Evolutionary conservation across 768 basidiomycete species (phyloP).

Genomic region (Lactarius tabidus): DNA sequence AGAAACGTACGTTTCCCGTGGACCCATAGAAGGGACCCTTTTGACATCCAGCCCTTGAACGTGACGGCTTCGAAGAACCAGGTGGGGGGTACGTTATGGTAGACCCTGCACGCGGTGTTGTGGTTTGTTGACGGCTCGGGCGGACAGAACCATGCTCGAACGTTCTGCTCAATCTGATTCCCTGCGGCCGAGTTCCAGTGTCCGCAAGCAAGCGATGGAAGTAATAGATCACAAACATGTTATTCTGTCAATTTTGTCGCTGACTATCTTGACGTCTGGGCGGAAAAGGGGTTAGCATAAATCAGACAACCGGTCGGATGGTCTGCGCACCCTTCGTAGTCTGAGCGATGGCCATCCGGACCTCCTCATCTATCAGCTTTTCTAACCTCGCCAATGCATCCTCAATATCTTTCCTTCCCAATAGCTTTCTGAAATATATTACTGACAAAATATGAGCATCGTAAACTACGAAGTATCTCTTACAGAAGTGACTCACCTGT

Average conservation of each 20-base stretch:
- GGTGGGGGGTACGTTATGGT: background rate
- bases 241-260: background rate
- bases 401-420: background rate
- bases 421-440: background rate
- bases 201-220: background rate
- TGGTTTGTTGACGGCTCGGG: background rate
- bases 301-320: rapidly evolving
- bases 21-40: background rate
- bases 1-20: background rate
- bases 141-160: background rate
- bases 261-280: background rate
- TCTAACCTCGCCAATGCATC: background rate
- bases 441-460: background rate
- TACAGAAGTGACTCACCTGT: background rate
- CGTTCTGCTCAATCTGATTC: background rate
- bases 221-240: background rate
- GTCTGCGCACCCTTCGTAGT: background rate
- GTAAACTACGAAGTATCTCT: background rate
- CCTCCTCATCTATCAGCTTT: background rate
- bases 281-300: background rate
- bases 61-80: background rate
- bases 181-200: background rate
- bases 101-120: background rate
- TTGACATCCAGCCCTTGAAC: background rate
- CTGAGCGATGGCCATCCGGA: background rate